A percentile compares a stretch with the other conserved stretches of the same genome.
Evolutionary conservation across 1,139 yeast species (phyloP).

Genomic region (Pichia cactophila): DNA sequence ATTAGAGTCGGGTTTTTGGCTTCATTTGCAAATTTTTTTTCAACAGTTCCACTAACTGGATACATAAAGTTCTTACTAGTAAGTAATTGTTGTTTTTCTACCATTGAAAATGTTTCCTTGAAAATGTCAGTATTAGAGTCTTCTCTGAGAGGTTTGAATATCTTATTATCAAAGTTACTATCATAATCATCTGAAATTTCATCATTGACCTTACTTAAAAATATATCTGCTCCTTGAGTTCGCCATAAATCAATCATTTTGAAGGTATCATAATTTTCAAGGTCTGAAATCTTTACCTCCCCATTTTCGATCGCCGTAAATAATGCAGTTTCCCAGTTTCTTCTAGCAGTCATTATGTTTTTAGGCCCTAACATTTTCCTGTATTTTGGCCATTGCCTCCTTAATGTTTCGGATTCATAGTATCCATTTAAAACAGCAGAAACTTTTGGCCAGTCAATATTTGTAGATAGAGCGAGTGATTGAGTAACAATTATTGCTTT

Average conservation of each 20-base stretch:
- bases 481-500: constrained; percentile 56
- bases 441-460: constrained; percentile 55
- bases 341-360: constrained; percentile 45
- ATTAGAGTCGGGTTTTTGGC: constrained; percentile 20
- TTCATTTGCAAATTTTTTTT: constrained; percentile 13
- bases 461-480: constrained; percentile 39
- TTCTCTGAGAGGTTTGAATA: constrained; percentile 18
- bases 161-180: constrained; percentile 26
- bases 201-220: constrained; percentile 18
- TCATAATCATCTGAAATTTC: constrained; percentile 27
- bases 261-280: constrained; percentile 41
- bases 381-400: constrained; percentile 55
- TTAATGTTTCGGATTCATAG: constrained; percentile 33
- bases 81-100: constrained; percentile 45
- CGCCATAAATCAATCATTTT: constrained; percentile 53
- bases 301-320: constrained; percentile 46
- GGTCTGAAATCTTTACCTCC: constrained; percentile 36
- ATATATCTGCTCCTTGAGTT: constrained; percentile 35
- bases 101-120: constrained; percentile 41
- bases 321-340: constrained; percentile 54
- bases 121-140: constrained; percentile 32
- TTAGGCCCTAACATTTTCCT: constrained; percentile 51
- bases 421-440: constrained; percentile 37
- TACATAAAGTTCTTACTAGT: constrained; percentile 35
- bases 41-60: constrained; percentile 18